Evolutionary conservation across 2,329 filamentous ascomycete genomes (phyloP).

Genomic region (Sporothrix protearum): DNA sequence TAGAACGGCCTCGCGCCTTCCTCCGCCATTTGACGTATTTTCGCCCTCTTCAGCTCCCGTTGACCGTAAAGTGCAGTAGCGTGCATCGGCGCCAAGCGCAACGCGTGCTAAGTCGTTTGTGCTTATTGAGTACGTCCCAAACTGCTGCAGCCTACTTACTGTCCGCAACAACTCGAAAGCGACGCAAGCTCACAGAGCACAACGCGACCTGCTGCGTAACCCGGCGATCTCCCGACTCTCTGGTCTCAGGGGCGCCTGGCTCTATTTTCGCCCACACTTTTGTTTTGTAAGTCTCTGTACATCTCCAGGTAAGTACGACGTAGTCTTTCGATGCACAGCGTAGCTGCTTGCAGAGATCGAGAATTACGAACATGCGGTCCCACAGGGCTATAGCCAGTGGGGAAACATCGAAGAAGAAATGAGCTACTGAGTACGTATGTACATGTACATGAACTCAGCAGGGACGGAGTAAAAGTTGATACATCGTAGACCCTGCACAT

Average conservation of each 20-base stretch:
- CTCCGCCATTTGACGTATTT: background rate
- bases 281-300: background rate
- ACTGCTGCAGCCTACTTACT: background rate
- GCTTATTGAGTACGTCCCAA: background rate
- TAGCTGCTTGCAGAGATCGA: no score
- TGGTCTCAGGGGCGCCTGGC: slow-evolving; percentile 3
- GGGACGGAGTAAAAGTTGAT: background rate
- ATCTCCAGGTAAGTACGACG: background rate
- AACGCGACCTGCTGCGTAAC: background rate
- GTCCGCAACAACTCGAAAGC: background rate
- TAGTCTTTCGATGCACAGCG: no score
- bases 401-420: background rate
- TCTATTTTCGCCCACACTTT: background rate
- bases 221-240: background rate
- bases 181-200: background rate
- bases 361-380: no score
- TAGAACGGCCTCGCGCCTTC: no score
- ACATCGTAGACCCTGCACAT: background rate
- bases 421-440: no score
- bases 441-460: no score
- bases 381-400: background rate
- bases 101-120: background rate
- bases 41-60: slow-evolving; percentile 8
- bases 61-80: slow-evolving; percentile 12
- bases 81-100: background rate